Base-by-base conservation (phyloP, 352 stramenopile species). In the Phytophthora palmivora region DNA sequence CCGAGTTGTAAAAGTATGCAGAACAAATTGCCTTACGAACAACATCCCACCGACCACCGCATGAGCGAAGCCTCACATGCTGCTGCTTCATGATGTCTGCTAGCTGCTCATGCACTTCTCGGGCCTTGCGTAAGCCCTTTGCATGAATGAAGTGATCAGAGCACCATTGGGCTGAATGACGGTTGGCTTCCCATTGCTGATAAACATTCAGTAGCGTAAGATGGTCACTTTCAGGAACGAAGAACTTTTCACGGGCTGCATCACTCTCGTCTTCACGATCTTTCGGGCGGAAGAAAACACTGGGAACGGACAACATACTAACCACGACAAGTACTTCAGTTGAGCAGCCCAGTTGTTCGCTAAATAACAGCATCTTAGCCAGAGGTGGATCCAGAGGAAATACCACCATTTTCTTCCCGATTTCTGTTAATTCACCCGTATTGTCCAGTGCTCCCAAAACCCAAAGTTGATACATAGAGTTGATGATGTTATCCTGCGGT, bases 1-100 rank as follows among this genome's bases (percentile, higher is more conserved):
- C 97, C 43, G 91, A 96, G 65, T 99, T 99, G 92, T 99, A 99
- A 64, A 99, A 99, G 76, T 99, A 99, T 11, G 97, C 97, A 16
- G 96, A 98, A 78, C 97, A 99, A 67, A 99, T 99, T 0, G 97
- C 93, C 78, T 99, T 99, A 30, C 98, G 90, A 36, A 99, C 94
- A 3, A 97, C 86, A 79, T 99, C 97, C 97, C 97, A 99, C 38
- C 88, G 85, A 30, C 89, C 92, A 41, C 88, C 91, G 63, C 93
- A 98, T 26, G 84, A 97, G 9, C 80, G 76, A 51, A 97, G 82
- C n/a, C 83, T 77, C 18, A 99, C 80, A 54, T 88, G 94, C 74
- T 99, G 97, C 68, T 98, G 89, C 73, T 98, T 98, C 95, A 99
- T 99, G 50, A 99, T 97, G 74, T 99, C 95, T n/a, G 98, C 70